Evolutionary conservation across 495 filamentous ascomycete species (phyloP).

Genomic region (Talaromyces wortmannii): DNA sequence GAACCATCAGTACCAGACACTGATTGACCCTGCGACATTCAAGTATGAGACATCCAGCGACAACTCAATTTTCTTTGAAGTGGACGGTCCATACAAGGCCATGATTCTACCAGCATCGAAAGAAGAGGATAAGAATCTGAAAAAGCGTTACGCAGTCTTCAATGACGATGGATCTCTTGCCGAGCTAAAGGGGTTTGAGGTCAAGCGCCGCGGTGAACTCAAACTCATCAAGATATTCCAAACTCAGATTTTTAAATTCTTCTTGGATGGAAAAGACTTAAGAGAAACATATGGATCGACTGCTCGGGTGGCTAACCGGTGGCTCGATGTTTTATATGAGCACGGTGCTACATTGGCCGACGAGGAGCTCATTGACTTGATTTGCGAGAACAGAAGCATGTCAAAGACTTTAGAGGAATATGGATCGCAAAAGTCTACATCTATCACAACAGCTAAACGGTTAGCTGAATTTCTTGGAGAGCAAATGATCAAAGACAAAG

Average conservation of each 20-base stretch:
- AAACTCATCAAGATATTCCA: conserved; percentile 99
- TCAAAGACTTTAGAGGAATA: conserved; percentile 94
- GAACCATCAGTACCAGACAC: conserved; percentile 92
- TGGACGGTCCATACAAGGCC: conserved; percentile 93
- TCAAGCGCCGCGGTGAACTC: conserved; percentile 95
- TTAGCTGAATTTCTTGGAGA: conserved; percentile 94
- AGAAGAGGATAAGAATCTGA: conserved; percentile 98
- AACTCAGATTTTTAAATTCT: conserved; percentile 98
- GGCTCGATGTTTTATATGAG: conserved; percentile 88
- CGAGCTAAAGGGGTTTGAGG: conserved; percentile 97
- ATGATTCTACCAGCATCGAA: conserved; percentile 98
- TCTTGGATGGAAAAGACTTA: conserved; percentile 82
- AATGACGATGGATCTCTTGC: conserved; percentile 94
- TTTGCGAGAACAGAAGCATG: conserved; percentile 98
- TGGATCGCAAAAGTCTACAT: conserved; percentile 89
- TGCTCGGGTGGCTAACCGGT: conserved; percentile 90
- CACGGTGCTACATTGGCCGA: conserved; percentile 84
- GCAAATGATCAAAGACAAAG: conserved; percentile 99
- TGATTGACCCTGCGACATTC: conserved; percentile 71
- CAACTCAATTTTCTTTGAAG: conserved; percentile 99
- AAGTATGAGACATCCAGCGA: conserved; percentile 94
- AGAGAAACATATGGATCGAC: conserved; percentile 86
- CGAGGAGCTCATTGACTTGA: conserved; percentile 96
- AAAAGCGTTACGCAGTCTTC: conserved; percentile 98
- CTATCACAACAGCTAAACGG: conserved; percentile 95